Base-by-base conservation (phyloP, 202 grass and related monocot genomes). In the Panicum virgatum region DNA sequence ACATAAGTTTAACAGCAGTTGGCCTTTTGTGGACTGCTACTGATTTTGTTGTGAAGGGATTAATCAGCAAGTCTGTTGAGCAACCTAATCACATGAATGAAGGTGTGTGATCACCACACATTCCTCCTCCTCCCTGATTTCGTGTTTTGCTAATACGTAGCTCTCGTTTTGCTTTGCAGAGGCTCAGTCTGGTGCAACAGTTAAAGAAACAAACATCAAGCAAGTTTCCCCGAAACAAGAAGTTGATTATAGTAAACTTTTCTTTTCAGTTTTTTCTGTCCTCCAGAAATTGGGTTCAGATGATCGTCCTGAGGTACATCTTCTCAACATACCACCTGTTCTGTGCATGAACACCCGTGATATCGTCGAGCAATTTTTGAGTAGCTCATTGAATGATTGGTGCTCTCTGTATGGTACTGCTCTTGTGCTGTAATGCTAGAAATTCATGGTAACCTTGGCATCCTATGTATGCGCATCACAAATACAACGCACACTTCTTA, bases 1-100 rank as follows among this genome's bases (percentile, higher is more conserved):
- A 95, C 81, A 98, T 98, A 91, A 98, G 96, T 91, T 85, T 98
- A 79, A 98, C 96, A 71, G 89, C 92, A 81, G 94, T 95, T 90
- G 90, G 96, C 57, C 92, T 98, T 86, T 90, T 98, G 27, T 98
- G 96, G 92, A 90, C 90, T 69, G 92, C 92, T 68, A 95, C 90
- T 64, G 96, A 98, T 85, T 98, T 95, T 86, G 86, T 98, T 72
- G 90, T 90, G 14, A 98, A 98, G 83, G 96, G 96, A 88, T 88
- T 95, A 82, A 73, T 85, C 74, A 79, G 76, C 54, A 98, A 77
- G 32, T 60, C 75, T 83, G 78, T 80, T 56, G 77, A 90, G 52
- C 84, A 87, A 80, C 43, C 75, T 78, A 89, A 66, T 65, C 66
- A 82, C 75, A 80, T 9, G 26, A 80, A 80, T 70, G 75, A 83